A percentile compares a stretch with the other conserved stretches of the same genome.
Conservation (phyloP, 2,329 filamentous ascomycete genomes). For the Ophiosphaerella herpotricha region DNA sequence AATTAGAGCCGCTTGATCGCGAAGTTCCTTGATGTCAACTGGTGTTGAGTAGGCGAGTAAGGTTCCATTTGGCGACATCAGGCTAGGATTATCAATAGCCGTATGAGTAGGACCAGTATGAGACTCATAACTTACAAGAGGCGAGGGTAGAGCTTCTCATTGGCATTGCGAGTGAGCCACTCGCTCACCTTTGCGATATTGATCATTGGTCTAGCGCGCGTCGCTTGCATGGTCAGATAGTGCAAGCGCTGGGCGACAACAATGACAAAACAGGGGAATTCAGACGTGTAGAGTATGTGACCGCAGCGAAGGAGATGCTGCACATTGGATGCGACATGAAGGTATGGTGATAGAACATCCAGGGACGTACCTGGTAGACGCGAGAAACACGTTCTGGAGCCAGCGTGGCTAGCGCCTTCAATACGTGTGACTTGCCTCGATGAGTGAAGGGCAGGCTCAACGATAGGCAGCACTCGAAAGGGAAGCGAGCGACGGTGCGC, state of each 20-base stretch:
- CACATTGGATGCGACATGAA: not conserved
- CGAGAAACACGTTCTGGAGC: slow-evolving; percentile 11
- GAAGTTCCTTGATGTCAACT: slow-evolving; percentile 54
- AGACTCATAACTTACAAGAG: slow-evolving; percentile 46
- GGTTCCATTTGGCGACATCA: slow-evolving; percentile 58
- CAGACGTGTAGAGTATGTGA: not conserved
- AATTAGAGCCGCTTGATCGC: slow-evolving; percentile 55
- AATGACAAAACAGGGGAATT: not conserved
- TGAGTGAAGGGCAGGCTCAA: slow-evolving; percentile 5
- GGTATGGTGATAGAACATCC: not conserved
- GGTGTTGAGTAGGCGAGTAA: slow-evolving; percentile 56
- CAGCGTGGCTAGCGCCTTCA: slow-evolving; percentile 1
- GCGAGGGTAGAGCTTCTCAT: slow-evolving; percentile 50
- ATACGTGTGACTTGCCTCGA: slow-evolving; percentile 2
- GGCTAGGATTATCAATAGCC: slow-evolving; percentile 30
- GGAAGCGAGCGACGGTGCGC: slow-evolving; percentile 4
- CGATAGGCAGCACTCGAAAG: slow-evolving; percentile 2
- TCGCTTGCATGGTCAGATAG: slow-evolving; percentile 17
- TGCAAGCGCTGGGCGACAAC: slow-evolving; percentile 1
- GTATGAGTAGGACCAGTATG: not conserved
- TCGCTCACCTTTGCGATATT: slow-evolving; percentile 51
- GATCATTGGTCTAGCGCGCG: slow-evolving; percentile 43
- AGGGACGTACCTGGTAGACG: slow-evolving; percentile 18
- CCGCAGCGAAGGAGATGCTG: not conserved
- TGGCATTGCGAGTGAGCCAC: slow-evolving; percentile 51